A percentile compares a stretch with the other conserved stretches of the same genome.
Conservation (phyloP, 208 protist genomes). For the Leishmania mexicana region DNA sequence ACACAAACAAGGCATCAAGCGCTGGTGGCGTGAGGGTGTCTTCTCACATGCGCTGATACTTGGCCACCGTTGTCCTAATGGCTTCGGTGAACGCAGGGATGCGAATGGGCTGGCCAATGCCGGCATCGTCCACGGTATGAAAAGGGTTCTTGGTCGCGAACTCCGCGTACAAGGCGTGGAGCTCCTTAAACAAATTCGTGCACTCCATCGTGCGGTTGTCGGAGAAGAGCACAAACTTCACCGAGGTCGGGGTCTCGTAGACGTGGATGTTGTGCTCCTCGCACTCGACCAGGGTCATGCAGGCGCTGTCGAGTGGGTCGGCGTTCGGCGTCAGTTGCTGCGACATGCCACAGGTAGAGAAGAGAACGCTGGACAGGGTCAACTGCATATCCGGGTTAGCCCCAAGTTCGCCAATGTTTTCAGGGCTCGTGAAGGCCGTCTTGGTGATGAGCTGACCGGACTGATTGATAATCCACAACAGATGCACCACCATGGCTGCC, state of each 20-base stretch:
- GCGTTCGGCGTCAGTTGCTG: conserved; percentile 85
- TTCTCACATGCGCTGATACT: conserved; percentile 39
- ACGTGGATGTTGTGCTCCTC: conserved; percentile 89
- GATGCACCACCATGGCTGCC: conserved; percentile 70
- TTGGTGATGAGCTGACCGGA: conserved; percentile 86
- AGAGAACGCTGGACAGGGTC: conserved; percentile 82
- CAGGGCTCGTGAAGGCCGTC: conserved; percentile 63
- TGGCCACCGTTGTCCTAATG: conserved; percentile 43
- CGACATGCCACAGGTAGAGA: conserved; percentile 87
- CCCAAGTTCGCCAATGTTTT: conserved; percentile 80
- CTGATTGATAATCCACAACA: conserved; percentile 88
- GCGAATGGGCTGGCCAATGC: conserved; percentile 86
- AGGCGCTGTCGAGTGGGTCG: conserved; percentile 77
- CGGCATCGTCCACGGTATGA: conserved; percentile 82
- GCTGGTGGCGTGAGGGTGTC: background rate
- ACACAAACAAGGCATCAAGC: background rate
- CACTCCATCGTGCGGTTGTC: conserved; percentile 70
- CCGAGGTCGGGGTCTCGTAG: conserved; percentile 76
- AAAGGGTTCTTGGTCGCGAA: conserved; percentile 87
- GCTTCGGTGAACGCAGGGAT: conserved; percentile 80
- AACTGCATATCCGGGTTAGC: conserved; percentile 82
- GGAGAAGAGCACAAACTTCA: conserved; percentile 82
- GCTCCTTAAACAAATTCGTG: conserved; percentile 58
- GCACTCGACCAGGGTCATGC: conserved; percentile 84
- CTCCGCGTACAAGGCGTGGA: conserved; percentile 75